Evolutionary conservation across 495 filamentous ascomycete genomes (phyloP).

Genomic region (Penicillium samsonianum): DNA sequence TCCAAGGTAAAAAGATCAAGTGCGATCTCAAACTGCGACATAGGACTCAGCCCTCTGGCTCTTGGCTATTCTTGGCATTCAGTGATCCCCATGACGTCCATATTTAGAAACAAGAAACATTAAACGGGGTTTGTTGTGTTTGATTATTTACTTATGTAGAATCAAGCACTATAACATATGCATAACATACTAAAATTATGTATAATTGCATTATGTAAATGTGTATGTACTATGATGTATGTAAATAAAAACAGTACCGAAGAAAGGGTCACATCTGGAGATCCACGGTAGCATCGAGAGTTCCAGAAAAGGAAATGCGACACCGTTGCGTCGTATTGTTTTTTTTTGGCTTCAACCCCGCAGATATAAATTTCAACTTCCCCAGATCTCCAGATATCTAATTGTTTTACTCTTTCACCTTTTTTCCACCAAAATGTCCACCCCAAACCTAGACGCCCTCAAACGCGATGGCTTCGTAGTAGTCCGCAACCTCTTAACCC

Average conservation of each 20-base stretch:
- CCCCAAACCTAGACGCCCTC: constrained; percentile 43
- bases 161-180: background rate
- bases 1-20: background rate
- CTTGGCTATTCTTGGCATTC: constrained; percentile 12
- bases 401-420: background rate
- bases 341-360: constrained; percentile 1
- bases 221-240: background rate
- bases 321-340: background rate
- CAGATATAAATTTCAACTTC: constrained; percentile 1
- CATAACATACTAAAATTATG: background rate
- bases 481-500: constrained; percentile 49
- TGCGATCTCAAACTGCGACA: background rate
- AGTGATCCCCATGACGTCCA: constrained; percentile 12
- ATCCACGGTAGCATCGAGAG: constrained; percentile 28
- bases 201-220: background rate
- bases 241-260: background rate
- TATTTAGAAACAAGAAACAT: background rate
- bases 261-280: constrained; percentile 18
- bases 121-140: background rate
- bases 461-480: constrained; percentile 52
- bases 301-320: background rate
- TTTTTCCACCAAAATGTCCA: constrained; percentile 20
- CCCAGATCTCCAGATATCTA: background rate
- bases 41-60: constrained; percentile 3
- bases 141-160: no score